Base-by-base conservation (phyloP, 306 rosid genomes). In the Alnus glutinosa region DNA sequence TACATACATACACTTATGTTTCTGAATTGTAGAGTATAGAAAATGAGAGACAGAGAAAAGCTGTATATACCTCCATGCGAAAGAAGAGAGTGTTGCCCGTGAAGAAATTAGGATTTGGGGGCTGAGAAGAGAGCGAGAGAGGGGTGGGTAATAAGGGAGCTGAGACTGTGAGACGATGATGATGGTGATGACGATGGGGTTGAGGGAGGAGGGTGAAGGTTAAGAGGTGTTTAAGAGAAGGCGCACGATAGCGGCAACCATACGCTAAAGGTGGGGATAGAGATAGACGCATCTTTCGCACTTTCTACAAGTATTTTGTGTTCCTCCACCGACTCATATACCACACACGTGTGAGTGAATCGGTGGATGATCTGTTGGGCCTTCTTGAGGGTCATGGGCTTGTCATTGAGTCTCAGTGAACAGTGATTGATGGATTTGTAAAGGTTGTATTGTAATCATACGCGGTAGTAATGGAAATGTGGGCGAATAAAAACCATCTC, bases 11-110 rank as follows among this genome's bases (percentile, higher is more conserved):
- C 15, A 28, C 66, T 19, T 28, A 9, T 58, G 5, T 28, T 5
- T 10, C 19, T 19, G 16, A 19, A 59, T 59, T 59, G 66, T 23
- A 28, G n/a, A 4, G n/a, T 30, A 61, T 1, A 28, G 18, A 28
- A 23, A 50, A 52, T 50, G 37, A 4, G 15, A 58, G 78, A 48
- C 49, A 46, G 39, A 16, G 71, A 36, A 36, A 64, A 15, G 32
- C 58, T 19, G 61, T 34, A 54, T 37, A 54, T 90, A 94, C 99
- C 97, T 92, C 90, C 98, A 93, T 95, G 68, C 57, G 39, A 79
- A 61, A 70, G 74, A 84, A 78, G 82, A 66, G 84, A 55, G 85
- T 75, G 85, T 92, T 88, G 0, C 98, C 90, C 88, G 98, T 88
- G 78, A 89, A 32, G 82, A 85, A 84, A 77, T 79, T 82, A 64